Conservation (phyloP, 306 rosid genomes). For the Coriaria nepalensis region DNA sequence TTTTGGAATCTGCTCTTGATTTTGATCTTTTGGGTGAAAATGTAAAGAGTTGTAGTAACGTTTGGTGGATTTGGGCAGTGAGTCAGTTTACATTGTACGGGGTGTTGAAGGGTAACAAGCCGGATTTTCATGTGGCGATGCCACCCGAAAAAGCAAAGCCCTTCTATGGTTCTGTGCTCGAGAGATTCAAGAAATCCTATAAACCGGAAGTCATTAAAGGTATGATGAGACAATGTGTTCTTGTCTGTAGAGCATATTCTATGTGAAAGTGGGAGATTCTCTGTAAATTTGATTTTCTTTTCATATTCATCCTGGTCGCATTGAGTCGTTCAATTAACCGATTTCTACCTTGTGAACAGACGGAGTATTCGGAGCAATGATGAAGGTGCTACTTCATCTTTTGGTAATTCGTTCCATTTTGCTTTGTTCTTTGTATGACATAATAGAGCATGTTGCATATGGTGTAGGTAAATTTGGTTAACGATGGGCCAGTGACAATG, state of each 20-base stretch:
- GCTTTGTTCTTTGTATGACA: neutral
- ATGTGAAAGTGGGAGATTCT: too few relatives aligned
- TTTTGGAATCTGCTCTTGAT: neutral
- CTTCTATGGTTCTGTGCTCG: constrained; percentile 68
- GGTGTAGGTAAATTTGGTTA: constrained; percentile 67
- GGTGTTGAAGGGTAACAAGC: constrained; percentile 78
- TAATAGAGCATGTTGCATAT: constrained; percentile 9
- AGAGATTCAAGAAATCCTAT: constrained; percentile 50
- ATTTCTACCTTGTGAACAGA: constrained; percentile 25
- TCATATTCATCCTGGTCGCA: too few relatives aligned
- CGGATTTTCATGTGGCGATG: constrained; percentile 94
- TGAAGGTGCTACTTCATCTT: constrained; percentile 48
- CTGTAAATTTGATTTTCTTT: too few relatives aligned
- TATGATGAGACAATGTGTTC: too few relatives aligned
- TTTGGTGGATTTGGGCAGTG: constrained; percentile 33
- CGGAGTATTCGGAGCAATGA: constrained; percentile 93
- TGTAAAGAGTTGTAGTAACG: neutral
- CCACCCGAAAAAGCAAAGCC: constrained; percentile 67
- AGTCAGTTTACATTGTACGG: constrained; percentile 93
- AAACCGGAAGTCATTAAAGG: constrained; percentile 58
- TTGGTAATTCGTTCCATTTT: constrained; percentile 1
- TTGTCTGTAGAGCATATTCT: too few relatives aligned
- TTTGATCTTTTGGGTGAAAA: neutral
- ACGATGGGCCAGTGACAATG: constrained; percentile 95
- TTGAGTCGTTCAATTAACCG: too few relatives aligned